These are phyloP conservation scores for Lachancea quebecensis DNA, from an alignment of 805 yeast species.

Conservation along the genomic window DNA sequence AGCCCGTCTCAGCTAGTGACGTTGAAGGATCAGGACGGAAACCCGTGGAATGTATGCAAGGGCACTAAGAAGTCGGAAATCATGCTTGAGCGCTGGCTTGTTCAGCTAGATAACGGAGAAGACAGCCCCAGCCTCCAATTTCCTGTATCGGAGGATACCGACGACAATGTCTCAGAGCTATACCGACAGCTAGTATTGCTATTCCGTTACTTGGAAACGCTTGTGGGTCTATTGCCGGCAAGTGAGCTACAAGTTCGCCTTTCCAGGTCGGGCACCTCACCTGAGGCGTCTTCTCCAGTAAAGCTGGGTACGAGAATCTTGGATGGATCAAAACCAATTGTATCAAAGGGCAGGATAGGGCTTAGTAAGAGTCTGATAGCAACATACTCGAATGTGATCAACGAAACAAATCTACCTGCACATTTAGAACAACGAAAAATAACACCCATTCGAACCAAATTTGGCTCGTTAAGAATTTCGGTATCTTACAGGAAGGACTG, in stretches of 20 bases:
- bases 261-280: slow-evolving; percentile 31
- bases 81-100: slow-evolving; percentile 90
- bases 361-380: slow-evolving; percentile 58
- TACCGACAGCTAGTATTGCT: slow-evolving; percentile 69
- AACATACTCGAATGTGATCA: slow-evolving; percentile 28
- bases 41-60: slow-evolving; percentile 50
- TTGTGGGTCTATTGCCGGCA: slow-evolving; percentile 63
- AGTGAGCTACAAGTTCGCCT: slow-evolving; percentile 48
- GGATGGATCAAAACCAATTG: slow-evolving; percentile 73
- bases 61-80: slow-evolving; percentile 68
- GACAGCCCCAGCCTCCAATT: neutral
- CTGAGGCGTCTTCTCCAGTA: slow-evolving; percentile 30
- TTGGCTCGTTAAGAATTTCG: slow-evolving; percentile 66
- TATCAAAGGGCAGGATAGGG: slow-evolving; percentile 80
- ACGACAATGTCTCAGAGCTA: slow-evolving; percentile 31
- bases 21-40: slow-evolving; percentile 47
- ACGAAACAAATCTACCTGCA: slow-evolving; percentile 34
- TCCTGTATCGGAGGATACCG: neutral
- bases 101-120: slow-evolving; percentile 55
- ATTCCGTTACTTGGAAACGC: slow-evolving; percentile 66
- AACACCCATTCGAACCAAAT: slow-evolving; percentile 64
- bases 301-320: slow-evolving; percentile 53
- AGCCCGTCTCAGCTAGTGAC: slow-evolving; percentile 52
- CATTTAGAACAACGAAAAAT: slow-evolving; percentile 59
- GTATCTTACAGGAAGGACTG: slow-evolving; percentile 74